Evolutionary conservation across 495 filamentous ascomycete species (phyloP).

Genomic region (Chaetomium cochliodes): DNA sequence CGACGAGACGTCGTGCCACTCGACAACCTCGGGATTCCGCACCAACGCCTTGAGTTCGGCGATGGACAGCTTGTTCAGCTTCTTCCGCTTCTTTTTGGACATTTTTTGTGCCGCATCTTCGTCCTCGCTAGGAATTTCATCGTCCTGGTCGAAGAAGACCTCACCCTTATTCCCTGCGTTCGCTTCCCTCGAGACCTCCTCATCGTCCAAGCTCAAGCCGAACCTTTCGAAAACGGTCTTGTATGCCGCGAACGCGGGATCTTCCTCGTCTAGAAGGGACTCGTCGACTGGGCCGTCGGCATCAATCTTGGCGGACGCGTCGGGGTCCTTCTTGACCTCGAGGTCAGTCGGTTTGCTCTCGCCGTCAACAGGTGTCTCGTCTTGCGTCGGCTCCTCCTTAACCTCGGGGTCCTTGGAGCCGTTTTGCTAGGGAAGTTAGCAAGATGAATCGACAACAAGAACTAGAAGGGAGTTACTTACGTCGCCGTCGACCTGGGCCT

Average conservation of each 20-base stretch:
- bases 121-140: conserved; percentile 85
- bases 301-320: conserved; percentile 38
- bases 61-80: conserved; percentile 85
- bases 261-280: conserved; percentile 56
- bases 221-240: conserved; percentile 78
- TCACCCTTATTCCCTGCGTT: conserved; percentile 81
- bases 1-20: conserved; percentile 96
- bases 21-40: conserved; percentile 86
- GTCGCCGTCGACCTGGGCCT: conserved; percentile 51
- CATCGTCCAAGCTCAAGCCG: conserved; percentile 49
- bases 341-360: conserved; percentile 29
- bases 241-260: conserved; percentile 81
- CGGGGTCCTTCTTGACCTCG: conserved; percentile 44
- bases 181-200: conserved; percentile 55
- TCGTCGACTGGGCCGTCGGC: conserved; percentile 50
- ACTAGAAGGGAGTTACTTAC: conserved; percentile 30
- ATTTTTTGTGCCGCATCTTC: conserved; percentile 69
- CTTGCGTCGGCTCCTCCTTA: conserved; percentile 34
- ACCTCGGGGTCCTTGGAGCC: conserved; percentile 30
- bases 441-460: not conserved
- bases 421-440: conserved; percentile 31
- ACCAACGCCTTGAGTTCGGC: conserved; percentile 93
- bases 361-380: conserved; percentile 26
- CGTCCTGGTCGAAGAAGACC: conserved; percentile 80
- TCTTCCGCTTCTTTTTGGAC: conserved; percentile 91